A percentile compares a stretch with the other conserved stretches of the same genome.
Evolutionary conservation across 768 basidiomycete genomes (phyloP).

Genomic region (Rhodosporidiobolus odoratus): DNA sequence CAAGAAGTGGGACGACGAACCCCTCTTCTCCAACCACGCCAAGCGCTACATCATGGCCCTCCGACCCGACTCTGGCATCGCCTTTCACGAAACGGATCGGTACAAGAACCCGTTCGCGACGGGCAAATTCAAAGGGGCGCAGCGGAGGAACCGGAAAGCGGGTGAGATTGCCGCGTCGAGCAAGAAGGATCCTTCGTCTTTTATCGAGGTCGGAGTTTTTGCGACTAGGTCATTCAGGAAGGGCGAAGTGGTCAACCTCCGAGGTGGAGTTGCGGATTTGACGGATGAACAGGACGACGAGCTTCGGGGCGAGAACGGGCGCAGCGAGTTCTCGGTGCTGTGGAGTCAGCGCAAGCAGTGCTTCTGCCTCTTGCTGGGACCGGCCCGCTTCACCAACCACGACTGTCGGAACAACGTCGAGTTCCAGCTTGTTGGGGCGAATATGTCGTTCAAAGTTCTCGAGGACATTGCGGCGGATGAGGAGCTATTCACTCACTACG

Average conservation of each 20-base stretch:
- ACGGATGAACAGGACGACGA: constrained; percentile 36
- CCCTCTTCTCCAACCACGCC: constrained; percentile 15
- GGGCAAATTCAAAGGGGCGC: not conserved
- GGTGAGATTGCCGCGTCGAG: not conserved
- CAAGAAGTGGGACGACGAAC: constrained; percentile 15
- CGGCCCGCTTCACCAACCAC: constrained; percentile 32
- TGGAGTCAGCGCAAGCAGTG: constrained; percentile 30
- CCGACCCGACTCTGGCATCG: constrained; percentile 32
- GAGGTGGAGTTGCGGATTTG: constrained; percentile 30
- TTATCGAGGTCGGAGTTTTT: constrained; percentile 37
- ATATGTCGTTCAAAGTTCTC: constrained; percentile 36
- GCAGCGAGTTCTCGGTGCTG: constrained; percentile 34
- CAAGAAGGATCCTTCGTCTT: not conserved
- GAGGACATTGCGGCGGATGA: constrained; percentile 35
- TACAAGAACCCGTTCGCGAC: constrained; percentile 26
- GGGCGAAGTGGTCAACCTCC: constrained; percentile 30
- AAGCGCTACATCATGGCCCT: constrained; percentile 33
- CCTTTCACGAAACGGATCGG: constrained; percentile 38
- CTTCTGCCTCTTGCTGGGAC: constrained; percentile 32
- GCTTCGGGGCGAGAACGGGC: constrained; percentile 13
- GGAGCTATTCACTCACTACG: constrained; percentile 38
- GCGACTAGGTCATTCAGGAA: constrained; percentile 37
- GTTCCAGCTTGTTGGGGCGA: constrained; percentile 17
- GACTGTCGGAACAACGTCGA: constrained; percentile 38
- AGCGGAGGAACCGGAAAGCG: not conserved